Percentiles rank a stretch among this genome's conserved stretches.
Evolutionary conservation across 192 early-diverging fungal species (phyloP).

Genomic region (Backusella macrospora): DNA sequence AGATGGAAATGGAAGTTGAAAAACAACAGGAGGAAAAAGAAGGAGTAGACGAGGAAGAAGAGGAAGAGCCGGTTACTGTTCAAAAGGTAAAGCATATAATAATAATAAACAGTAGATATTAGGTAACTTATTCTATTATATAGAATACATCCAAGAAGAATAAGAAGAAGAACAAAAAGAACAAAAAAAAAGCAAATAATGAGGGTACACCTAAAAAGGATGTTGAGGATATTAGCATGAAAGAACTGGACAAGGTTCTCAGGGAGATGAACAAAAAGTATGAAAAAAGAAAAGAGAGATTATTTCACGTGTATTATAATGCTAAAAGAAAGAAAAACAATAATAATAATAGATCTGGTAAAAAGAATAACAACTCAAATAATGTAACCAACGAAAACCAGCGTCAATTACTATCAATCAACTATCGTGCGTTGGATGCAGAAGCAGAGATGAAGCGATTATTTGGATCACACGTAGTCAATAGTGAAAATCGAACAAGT

Average conservation of each 20-base stretch:
- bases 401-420: constrained; percentile 52
- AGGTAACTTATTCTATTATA: background rate
- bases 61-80: background rate
- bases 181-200: constrained; percentile 30
- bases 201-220: constrained; percentile 23
- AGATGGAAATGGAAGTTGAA: constrained; percentile 31
- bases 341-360: constrained; percentile 13
- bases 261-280: constrained; percentile 64
- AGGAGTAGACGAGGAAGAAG: background rate
- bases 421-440: constrained; percentile 73
- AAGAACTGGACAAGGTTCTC: constrained; percentile 69
- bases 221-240: constrained; percentile 55
- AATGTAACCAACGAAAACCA: background rate
- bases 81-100: constrained; percentile 2
- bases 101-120: background rate
- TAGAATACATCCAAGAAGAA: constrained; percentile 39
- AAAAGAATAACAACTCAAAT: constrained; percentile 4
- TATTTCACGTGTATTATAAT: background rate
- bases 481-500: constrained; percentile 35
- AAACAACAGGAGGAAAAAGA: background rate
- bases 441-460: constrained; percentile 87
- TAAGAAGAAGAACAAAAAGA: constrained; percentile 58
- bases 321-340: constrained; percentile 3
- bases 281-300: constrained; percentile 9
- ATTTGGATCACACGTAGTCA: constrained; percentile 88